A percentile compares a stretch with the other conserved stretches of the same genome.
Conservation (phyloP, 73 alveolate genomes). For the Stentor coeruleus region DNA sequence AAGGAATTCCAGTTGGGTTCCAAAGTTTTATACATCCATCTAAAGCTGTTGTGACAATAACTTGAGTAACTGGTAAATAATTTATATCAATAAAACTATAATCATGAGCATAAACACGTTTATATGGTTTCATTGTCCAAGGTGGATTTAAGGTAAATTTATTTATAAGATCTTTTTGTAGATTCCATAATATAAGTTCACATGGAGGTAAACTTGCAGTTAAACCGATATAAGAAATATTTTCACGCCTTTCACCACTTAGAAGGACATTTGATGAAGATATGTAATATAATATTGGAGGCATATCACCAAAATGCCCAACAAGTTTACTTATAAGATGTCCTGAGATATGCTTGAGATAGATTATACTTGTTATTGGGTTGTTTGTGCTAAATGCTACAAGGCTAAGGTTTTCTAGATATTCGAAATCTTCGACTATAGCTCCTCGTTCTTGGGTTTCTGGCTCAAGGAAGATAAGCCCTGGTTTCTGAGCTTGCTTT, state of each 20-base stretch:
- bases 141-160: constrained; percentile 52
- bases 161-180: constrained; percentile 49
- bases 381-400: background rate
- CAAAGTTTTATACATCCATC: constrained; percentile 43
- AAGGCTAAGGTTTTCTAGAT: background rate
- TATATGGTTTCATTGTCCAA: constrained; percentile 39
- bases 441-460: constrained; percentile 13
- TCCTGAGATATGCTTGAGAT: background rate
- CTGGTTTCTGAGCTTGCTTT: background rate
- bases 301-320: background rate
- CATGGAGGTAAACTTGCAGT: constrained; percentile 11
- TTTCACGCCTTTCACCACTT: background rate
- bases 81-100: constrained; percentile 38
- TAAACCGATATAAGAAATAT: background rate
- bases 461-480: background rate
- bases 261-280: background rate
- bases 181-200: constrained; percentile 50
- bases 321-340: background rate
- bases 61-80: constrained; percentile 32
- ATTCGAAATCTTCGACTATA: constrained; percentile 2
- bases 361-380: background rate
- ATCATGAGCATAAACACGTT: constrained; percentile 45
- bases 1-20: constrained; percentile 41
- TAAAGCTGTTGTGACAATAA: constrained; percentile 35
- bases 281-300: background rate